A percentile compares a stretch with the other conserved stretches of the same genome.
Conservation (phyloP, 1,284 basidiomycete genomes). For the Trichosporon inkin region DNA sequence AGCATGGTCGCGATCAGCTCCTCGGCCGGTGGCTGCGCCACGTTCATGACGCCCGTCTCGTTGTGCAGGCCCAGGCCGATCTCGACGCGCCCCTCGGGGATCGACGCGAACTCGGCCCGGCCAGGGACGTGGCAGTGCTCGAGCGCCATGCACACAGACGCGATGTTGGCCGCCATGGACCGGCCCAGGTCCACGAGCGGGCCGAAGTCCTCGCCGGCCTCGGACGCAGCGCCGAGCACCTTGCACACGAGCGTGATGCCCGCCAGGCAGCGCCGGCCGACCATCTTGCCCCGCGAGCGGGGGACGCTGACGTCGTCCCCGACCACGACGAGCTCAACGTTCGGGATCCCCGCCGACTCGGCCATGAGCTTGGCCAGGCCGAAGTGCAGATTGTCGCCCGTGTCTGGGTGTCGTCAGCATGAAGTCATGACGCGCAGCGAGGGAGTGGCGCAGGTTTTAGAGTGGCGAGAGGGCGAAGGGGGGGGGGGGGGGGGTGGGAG, state of each 20-base stretch:
- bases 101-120: constrained; percentile 47
- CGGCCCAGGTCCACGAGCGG: constrained; percentile 40
- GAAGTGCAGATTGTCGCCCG: constrained; percentile 54
- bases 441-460: background rate
- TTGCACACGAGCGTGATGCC: constrained; percentile 49
- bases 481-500: too few relatives aligned
- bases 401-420: constrained; percentile 36
- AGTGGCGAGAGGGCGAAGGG: background rate
- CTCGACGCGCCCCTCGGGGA: constrained; percentile 51
- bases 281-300: constrained; percentile 51
- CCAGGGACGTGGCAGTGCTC: constrained; percentile 56
- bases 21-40: constrained; percentile 37
- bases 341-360: constrained; percentile 41
- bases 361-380: constrained; percentile 40
- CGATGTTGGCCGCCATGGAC: constrained; percentile 45
- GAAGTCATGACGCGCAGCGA: too few relatives aligned
- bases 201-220: constrained; percentile 37
- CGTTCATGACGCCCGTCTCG: constrained; percentile 51
- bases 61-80: constrained; percentile 55
- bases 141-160: constrained; percentile 51
- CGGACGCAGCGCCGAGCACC: constrained; percentile 43
- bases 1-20: constrained; percentile 41
- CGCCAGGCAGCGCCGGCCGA: constrained; percentile 53
- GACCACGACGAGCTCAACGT: constrained; percentile 53
- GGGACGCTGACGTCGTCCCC: constrained; percentile 55